Conservation (phyloP, 345 rosid genomes). For the Euphorbia pulcherrima region DNA sequence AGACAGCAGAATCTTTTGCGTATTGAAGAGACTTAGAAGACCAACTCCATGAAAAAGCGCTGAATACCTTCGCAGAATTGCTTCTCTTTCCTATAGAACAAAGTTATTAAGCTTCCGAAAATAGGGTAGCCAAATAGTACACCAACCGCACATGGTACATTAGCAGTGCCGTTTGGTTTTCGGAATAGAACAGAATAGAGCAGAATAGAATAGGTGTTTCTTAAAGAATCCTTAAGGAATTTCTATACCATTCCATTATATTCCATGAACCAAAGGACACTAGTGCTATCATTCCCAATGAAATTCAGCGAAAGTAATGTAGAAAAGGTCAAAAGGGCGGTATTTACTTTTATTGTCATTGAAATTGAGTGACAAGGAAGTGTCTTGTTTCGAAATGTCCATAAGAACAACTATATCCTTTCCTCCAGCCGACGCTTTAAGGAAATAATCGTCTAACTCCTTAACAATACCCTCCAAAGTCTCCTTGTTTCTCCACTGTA, state of each 20-base stretch:
- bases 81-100: constrained; percentile 64
- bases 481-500: constrained; percentile 45
- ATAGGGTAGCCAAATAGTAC: neutral
- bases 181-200: no score
- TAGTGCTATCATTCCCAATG: no score
- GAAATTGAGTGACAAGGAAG: constrained; percentile 41
- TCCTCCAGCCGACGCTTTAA: constrained; percentile 71
- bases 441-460: constrained; percentile 85
- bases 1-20: constrained; percentile 37
- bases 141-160: neutral
- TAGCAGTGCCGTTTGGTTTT: no score
- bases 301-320: neutral
- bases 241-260: no score
- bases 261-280: no score
- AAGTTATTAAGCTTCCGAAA: constrained; percentile 11
- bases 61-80: constrained; percentile 79
- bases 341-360: constrained; percentile 63
- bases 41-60: constrained; percentile 90
- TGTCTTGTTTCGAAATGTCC: constrained; percentile 50
- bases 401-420: constrained; percentile 70
- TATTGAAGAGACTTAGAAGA: constrained; percentile 69
- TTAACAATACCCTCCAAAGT: constrained; percentile 64
- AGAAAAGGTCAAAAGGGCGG: constrained; percentile 3
- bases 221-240: no score
- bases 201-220: no score